These are phyloP conservation scores for Colletotrichum gigasporum DNA, from an alignment of 2,329 filamentous ascomycete genomes.

Conservation along the genomic window DNA sequence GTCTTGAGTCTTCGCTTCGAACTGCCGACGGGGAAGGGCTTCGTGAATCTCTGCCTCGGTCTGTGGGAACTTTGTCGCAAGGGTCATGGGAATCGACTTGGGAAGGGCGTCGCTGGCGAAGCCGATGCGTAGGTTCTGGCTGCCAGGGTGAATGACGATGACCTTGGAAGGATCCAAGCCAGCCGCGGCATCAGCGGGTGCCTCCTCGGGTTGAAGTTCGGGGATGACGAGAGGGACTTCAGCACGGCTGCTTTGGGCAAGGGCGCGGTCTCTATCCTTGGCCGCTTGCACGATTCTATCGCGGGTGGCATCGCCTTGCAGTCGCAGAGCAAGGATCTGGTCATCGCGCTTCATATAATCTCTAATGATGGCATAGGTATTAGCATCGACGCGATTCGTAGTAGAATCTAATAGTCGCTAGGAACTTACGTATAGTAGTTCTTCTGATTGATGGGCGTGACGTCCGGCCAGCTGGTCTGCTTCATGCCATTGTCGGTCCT, in stretches of 20 bases:
- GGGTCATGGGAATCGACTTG: conserved; percentile 92
- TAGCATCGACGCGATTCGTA: conserved; percentile 30
- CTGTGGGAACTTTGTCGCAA: conserved; percentile 80
- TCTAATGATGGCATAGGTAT: conserved; percentile 54
- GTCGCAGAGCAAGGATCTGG: conserved; percentile 87
- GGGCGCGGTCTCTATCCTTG: conserved; percentile 86
- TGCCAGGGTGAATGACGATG: conserved; percentile 94
- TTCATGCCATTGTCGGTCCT: conserved; percentile 99
- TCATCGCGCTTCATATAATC: conserved; percentile 99
- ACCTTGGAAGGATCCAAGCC: conserved; percentile 85
- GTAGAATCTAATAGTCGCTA: too few species aligned
- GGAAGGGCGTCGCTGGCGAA: conserved; percentile 95
- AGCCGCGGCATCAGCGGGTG: conserved; percentile 61
- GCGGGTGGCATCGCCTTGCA: conserved; percentile 87
- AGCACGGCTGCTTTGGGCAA: conserved; percentile 78
- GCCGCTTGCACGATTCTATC: conserved; percentile 86
- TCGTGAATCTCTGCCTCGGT: conserved; percentile 87
- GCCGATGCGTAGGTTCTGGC: conserved; percentile 93
- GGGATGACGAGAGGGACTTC: conserved; percentile 70
- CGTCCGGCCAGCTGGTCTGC: conserved; percentile 91
- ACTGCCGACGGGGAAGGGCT: conserved; percentile 77
- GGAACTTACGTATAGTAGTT: conserved; percentile 92
- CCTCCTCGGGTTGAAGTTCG: conserved; percentile 69
- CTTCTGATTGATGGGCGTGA: conserved; percentile 97
- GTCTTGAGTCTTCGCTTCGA: conserved; percentile 71